Conservation (phyloP, 2,329 filamentous ascomycete genomes). For the Tolypocladium tundrense region DNA sequence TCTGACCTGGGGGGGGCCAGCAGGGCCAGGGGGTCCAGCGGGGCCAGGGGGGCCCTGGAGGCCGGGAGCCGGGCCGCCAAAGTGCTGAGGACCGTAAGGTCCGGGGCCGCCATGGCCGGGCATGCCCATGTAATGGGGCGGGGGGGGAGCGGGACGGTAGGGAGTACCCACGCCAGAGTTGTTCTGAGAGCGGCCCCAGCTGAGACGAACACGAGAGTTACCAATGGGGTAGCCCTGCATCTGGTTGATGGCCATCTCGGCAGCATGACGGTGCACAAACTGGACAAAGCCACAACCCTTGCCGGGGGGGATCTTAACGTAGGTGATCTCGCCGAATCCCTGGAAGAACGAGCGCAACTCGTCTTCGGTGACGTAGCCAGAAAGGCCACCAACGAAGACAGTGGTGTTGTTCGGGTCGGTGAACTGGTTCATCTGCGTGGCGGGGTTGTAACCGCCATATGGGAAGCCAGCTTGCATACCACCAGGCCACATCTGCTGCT, state of each 20-base stretch:
- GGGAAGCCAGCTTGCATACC: conserved; percentile 24
- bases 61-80: conserved; percentile 24
- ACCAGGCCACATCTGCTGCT: conserved; percentile 34
- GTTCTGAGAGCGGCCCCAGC: conserved; percentile 97
- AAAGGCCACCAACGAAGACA: conserved; percentile 93
- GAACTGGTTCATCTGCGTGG: conserved; percentile 87
- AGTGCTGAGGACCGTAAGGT: conserved; percentile 29
- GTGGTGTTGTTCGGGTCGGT: conserved; percentile 99
- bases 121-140: conserved; percentile 44
- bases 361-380: conserved; percentile 96
- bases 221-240: conserved; percentile 99
- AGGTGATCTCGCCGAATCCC: conserved; percentile 97
- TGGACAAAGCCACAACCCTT: conserved; percentile 99
- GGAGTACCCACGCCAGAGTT: conserved; percentile 97
- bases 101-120: conserved; percentile 30
- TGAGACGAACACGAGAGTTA: conserved; percentile 93
- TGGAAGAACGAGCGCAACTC: conserved; percentile 99
- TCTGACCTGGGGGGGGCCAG: conserved; percentile 29
- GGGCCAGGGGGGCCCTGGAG: conserved; percentile 26
- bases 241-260: conserved; percentile 99
- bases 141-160: conserved; percentile 80
- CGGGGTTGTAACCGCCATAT: conserved; percentile 36
- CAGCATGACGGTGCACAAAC: conserved; percentile 96
- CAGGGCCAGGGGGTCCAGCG: conserved; percentile 24
- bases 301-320: conserved; percentile 98